Evolutionary conservation across 2,329 filamentous ascomycete species (phyloP).

Genomic region (Stagonosporopsis cucurbitacearum): DNA sequence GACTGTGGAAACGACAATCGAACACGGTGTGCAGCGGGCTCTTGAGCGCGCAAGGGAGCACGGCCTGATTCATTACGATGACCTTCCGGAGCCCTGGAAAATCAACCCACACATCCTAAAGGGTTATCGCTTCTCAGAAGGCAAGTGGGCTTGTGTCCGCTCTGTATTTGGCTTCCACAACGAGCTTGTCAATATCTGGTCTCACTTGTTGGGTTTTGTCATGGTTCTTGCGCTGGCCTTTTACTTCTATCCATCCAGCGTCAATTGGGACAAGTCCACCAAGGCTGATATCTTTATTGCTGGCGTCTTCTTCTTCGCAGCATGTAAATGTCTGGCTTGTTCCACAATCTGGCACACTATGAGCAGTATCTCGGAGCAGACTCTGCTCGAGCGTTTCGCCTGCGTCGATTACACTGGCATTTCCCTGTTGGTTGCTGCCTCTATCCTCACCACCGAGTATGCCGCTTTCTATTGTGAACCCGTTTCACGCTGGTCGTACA

Average conservation of each 20-base stretch:
- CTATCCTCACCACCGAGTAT: conserved; percentile 98
- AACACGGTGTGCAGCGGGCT: conserved; percentile 83
- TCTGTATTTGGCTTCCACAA: conserved; percentile 88
- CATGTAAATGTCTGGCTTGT: conserved; percentile 93
- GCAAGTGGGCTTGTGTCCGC: conserved; percentile 84
- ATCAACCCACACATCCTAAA: conserved; percentile 91
- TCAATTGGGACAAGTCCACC: conserved; percentile 84
- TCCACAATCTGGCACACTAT: conserved; percentile 98
- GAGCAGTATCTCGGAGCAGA: conserved; percentile 92
- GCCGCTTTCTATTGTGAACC: conserved; percentile 99
- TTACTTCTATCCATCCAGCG: conserved; percentile 90
- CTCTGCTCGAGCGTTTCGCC: conserved; percentile 90
- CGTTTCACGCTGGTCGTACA: conserved; percentile 82
- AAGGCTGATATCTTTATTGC: conserved; percentile 90
- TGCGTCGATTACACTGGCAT: conserved; percentile 99
- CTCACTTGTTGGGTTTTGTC: conserved; percentile 86
- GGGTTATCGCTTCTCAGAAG: conserved; percentile 93
- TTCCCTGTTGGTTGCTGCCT: conserved; percentile 89
- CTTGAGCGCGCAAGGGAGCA: conserved; percentile 76
- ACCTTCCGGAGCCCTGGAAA: conserved; percentile 89
- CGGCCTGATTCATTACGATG: conserved; percentile 85
- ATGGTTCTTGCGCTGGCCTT: conserved; percentile 88
- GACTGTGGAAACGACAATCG: conserved; percentile 64
- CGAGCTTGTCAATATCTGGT: conserved; percentile 98
- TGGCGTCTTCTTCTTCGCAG: conserved; percentile 93